Conservation (phyloP, 495 filamentous ascomycete species). For the Penicillium psychrofluorescens region DNA sequence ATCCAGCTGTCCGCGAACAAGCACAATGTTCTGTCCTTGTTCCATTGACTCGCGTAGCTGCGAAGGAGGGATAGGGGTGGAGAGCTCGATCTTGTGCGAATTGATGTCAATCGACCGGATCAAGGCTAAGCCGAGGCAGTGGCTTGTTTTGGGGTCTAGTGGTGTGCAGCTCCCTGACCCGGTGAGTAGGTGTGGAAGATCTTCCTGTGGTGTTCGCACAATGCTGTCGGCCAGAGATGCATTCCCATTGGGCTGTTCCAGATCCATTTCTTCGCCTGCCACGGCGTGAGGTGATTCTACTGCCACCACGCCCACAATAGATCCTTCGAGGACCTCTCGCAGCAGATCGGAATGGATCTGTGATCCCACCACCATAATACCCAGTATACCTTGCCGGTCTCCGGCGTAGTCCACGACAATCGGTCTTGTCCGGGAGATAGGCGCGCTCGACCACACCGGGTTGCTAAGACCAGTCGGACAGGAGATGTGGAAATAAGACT, state of each 20-base stretch:
- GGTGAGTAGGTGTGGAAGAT: constrained; percentile 36
- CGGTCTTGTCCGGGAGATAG: constrained; percentile 40
- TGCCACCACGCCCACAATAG: constrained; percentile 49
- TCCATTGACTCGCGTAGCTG: constrained; percentile 24
- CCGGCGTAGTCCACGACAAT: constrained; percentile 52
- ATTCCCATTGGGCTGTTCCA: no score
- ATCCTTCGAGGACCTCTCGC: constrained; percentile 46
- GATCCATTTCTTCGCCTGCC: constrained; percentile 5
- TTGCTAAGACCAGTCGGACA: constrained; percentile 24
- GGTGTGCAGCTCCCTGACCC: constrained; percentile 31
- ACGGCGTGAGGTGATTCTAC: constrained; percentile 38
- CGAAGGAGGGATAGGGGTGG: constrained; percentile 38
- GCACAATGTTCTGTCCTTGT: constrained; percentile 32
- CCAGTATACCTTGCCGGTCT: constrained; percentile 40
- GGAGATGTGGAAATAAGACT: constrained; percentile 67
- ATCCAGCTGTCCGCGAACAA: constrained; percentile 47
- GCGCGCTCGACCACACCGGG: constrained; percentile 40
- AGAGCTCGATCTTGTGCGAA: constrained; percentile 34
- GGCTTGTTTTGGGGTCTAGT: constrained; percentile 34
- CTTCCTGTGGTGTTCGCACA: constrained; percentile 24
- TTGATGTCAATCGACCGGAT: constrained; percentile 38
- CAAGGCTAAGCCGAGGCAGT: constrained; percentile 45
- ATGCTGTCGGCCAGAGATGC: constrained; percentile 12
- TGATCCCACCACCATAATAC: constrained; percentile 47
- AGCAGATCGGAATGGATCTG: constrained; percentile 39